Evolutionary conservation across 495 filamentous ascomycete species (phyloP).

Genomic region (Lasiosphaeris hirsuta): DNA sequence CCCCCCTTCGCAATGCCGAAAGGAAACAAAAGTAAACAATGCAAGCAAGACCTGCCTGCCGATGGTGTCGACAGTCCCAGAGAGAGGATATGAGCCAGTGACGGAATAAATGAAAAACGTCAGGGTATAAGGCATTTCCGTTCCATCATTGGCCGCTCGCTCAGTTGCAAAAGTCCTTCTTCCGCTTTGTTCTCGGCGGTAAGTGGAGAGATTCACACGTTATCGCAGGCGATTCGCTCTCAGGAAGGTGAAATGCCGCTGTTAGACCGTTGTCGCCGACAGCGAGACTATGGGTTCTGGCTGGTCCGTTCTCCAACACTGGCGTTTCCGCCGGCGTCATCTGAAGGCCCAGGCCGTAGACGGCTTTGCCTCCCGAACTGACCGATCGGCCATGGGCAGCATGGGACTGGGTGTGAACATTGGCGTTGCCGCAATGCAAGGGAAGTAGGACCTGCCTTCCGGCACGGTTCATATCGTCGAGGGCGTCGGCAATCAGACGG

Average conservation of each 20-base stretch:
- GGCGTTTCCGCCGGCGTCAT: conserved; percentile 42
- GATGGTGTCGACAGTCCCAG: too few relatives aligned
- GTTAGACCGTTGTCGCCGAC: neutral
- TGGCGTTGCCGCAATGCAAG: conserved; percentile 12
- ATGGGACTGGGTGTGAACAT: conserved; percentile 19
- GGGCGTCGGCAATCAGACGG: conserved; percentile 44
- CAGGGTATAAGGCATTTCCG: too few relatives aligned
- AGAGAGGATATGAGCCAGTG: too few relatives aligned
- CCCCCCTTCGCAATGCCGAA: too few relatives aligned
- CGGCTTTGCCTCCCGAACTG: conserved; percentile 36
- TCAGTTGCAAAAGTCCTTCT: conserved; percentile 7
- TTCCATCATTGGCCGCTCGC: neutral
- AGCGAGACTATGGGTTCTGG: neutral
- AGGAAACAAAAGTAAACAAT: neutral
- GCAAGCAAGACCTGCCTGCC: neutral
- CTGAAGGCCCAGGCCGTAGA: conserved; percentile 36
- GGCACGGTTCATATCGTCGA: conserved; percentile 53
- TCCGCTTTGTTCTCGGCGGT: conserved; percentile 5
- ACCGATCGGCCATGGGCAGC: conserved; percentile 18
- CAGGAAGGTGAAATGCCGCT: conserved; percentile 9
- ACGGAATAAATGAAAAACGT: too few relatives aligned
- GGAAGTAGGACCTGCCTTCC: conserved; percentile 33
- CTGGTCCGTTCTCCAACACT: conserved; percentile 25
- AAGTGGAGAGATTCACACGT: conserved; percentile 10
- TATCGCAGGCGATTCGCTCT: neutral